These are phyloP conservation scores for Rhizopus sp. DNA, from an alignment of 371 early-diverging fungal genomes.

Conservation along the genomic window DNA sequence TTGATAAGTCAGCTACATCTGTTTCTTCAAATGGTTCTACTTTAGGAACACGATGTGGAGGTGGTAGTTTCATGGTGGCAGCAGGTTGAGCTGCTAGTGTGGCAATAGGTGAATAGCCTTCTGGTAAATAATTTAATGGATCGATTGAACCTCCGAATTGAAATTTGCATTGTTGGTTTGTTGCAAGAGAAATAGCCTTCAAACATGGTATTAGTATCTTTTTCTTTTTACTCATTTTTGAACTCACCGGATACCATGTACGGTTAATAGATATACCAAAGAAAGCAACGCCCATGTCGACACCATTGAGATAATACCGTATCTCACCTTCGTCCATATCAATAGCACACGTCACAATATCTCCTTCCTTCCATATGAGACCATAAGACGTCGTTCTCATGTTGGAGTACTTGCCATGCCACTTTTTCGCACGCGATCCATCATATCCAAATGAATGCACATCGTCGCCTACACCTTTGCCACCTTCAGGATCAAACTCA, in stretches of 20 bases:
- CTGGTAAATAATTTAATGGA: conserved; percentile 33
- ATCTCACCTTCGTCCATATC: conserved; percentile 62
- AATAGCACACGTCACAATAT: conserved; percentile 62
- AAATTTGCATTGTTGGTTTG: conserved; percentile 44
- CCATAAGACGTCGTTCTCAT: conserved; percentile 53
- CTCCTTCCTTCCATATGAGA: conserved; percentile 58
- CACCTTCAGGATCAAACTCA: conserved; percentile 67
- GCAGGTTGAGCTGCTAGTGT: conserved; percentile 14
- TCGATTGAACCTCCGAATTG: conserved; percentile 45
- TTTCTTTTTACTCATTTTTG: not conserved
- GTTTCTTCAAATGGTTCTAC: conserved; percentile 10
- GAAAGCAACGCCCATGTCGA: conserved; percentile 71
- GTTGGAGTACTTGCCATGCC: conserved; percentile 58
- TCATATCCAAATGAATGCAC: conserved; percentile 71
- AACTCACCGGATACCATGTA: conserved; percentile 60
- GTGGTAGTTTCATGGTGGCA: conserved; percentile 20
- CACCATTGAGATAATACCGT: conserved; percentile 63
- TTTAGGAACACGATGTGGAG: conserved; percentile 19
- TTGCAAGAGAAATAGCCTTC: conserved; percentile 43
- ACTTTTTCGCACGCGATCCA: conserved; percentile 65
- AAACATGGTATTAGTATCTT: not conserved
- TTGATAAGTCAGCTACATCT: conserved; percentile 12
- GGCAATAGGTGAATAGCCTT: conserved; percentile 31
- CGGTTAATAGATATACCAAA: conserved; percentile 33
- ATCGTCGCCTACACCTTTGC: conserved; percentile 76